Evolutionary conservation across 2,329 filamentous ascomycete species (phyloP).

Genomic region (Aspergillus sp.): DNA sequence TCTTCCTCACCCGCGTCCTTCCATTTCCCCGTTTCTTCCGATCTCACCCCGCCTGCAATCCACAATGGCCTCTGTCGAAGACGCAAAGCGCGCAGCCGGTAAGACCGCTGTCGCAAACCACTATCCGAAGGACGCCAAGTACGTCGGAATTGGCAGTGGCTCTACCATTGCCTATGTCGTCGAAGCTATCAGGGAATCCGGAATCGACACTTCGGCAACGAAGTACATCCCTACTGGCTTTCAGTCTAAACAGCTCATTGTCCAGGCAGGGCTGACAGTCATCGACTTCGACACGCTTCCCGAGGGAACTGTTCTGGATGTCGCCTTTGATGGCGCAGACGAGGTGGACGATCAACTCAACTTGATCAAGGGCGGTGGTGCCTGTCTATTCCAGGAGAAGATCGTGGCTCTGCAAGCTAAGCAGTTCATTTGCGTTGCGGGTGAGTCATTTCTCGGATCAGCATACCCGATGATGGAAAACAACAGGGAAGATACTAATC

Average conservation of each 20-base stretch:
- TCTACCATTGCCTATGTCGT: conserved; percentile 65
- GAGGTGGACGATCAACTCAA: conserved; percentile 94
- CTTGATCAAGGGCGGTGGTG: conserved; percentile 95
- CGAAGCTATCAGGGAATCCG: conserved; percentile 55
- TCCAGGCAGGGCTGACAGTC: conserved; percentile 69
- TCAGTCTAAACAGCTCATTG: conserved; percentile 83
- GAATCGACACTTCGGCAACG: conserved; percentile 52
- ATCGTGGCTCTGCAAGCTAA: conserved; percentile 79
- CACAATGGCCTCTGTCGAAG: conserved; percentile 46
- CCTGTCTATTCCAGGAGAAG: conserved; percentile 98
- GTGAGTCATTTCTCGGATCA: conserved; percentile 40
- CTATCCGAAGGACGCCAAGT: conserved; percentile 53
- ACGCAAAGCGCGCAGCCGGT: conserved; percentile 57
- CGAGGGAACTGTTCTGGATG: conserved; percentile 63
- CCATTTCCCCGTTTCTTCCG: not conserved
- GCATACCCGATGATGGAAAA: not conserved
- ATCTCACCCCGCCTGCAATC: conserved; percentile 13
- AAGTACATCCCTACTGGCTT: conserved; percentile 89
- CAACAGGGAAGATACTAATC: no score
- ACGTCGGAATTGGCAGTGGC: conserved; percentile 61
- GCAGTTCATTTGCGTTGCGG: conserved; percentile 83
- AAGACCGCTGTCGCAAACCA: conserved; percentile 55
- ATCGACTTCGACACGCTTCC: conserved; percentile 74
- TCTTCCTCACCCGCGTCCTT: conserved; percentile 2
- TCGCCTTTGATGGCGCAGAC: conserved; percentile 94